A percentile compares a stretch with the other conserved stretches of the same genome.
phyloP scores from a whole-genome alignment of 108 stramenopile genomes.

The Chaetoceros muelleri region DNA sequence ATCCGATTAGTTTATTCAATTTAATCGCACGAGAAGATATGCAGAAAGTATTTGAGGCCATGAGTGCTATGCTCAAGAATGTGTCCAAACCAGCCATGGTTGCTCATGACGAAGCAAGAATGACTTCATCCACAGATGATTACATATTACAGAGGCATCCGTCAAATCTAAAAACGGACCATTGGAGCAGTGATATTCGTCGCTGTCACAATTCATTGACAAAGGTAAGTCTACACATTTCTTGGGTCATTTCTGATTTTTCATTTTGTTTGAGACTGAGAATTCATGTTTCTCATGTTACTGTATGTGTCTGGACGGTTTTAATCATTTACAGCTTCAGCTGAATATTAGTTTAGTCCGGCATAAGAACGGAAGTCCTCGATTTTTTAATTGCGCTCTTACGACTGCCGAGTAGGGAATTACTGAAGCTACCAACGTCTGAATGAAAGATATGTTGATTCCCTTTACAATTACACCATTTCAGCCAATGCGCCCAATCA shows the following conservation, averaged over 20 bases:
- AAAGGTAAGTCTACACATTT: background rate
- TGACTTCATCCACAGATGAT: background rate
- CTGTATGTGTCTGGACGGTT: background rate
- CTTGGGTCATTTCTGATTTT: too few relatives aligned
- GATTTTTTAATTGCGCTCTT: conserved; percentile 72
- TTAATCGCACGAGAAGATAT: conserved; percentile 61
- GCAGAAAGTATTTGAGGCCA: conserved; percentile 60
- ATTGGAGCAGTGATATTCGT: background rate
- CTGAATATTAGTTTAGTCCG: conserved; percentile 67
- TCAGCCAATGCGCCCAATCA: too few relatives aligned
- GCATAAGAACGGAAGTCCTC: conserved; percentile 46
- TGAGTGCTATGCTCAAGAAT: conserved; percentile 59
- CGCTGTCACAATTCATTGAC: background rate
- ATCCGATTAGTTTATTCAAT: conserved; percentile 33
- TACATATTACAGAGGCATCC: background rate
- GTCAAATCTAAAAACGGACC: background rate
- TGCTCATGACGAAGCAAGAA: background rate
- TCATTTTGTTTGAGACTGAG: too few relatives aligned
- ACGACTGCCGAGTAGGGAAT: too few relatives aligned
- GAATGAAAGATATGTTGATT: too few relatives aligned
- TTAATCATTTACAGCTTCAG: conserved; percentile 30
- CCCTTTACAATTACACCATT: too few relatives aligned
- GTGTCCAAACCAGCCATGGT: background rate
- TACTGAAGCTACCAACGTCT: too few relatives aligned
- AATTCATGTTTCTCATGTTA: background rate